Evolutionary conservation across 306 rosid genomes (phyloP), one percentile per base, ranked within the genome.

Genomic region (Astragalus glycyphyllos): DNA sequence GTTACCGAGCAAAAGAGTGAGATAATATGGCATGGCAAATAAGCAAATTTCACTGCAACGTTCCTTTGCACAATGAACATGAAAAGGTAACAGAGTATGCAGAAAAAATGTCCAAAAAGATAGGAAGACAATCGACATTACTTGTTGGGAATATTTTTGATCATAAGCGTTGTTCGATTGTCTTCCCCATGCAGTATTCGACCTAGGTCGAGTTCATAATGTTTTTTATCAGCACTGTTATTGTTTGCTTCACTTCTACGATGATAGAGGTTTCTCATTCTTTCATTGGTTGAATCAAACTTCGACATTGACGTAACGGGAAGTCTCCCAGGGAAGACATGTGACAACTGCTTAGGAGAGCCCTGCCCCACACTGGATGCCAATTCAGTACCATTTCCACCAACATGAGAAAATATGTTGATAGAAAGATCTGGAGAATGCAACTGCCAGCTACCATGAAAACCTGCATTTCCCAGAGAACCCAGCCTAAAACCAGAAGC

Each of bases 91-190:
- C 59, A 46, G 26, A 7, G 32, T 51, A 51, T 41, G 53, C 76
- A 77, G 67, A n/a, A 50, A 81, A 50, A 15, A 7, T 66, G 35
- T 3, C 20, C 7, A 41, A 76, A 68, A 15, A 34, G 48, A 50
- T 58, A 48, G 29, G 45, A 40, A 71, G 71, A 67, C 31, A 64
- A 75, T 48, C 31, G 20, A 60, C 87, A 41, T 87, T 87, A 90
- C 97, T 90, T 90, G 83, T 90, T 90, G 55, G 97, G 97, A 73
- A 90, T 90, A 74, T 90, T 90, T 81, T 90, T 90, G 49, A 90
- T 88, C 97, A 90, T 90, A 61, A 90, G 86, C 0, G 97, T 90
- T 46, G 97, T 88, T 65, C 97, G 83, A 64, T 54, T 77, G 85
- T 90, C 97, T 34, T 88, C 94, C 51, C 94, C 92, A 7, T 61